Percentiles rank a stretch among this genome's conserved stretches.
Evolutionary conservation across 1,139 yeast species (phyloP).

Genomic region (Sugiyamaella sp.): DNA sequence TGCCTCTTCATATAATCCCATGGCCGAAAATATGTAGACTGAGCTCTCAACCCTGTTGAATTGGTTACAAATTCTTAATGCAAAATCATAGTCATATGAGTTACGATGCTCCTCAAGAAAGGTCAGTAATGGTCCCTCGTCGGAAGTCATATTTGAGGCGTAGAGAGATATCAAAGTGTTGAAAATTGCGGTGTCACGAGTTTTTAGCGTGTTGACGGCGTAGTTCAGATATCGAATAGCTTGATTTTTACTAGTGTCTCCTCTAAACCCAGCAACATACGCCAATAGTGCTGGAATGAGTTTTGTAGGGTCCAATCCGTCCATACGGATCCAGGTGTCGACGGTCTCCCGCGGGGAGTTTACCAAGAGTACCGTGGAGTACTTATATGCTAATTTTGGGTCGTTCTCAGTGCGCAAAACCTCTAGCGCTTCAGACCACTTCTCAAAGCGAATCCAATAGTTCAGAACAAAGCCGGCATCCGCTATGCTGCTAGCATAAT

Average conservation of each 20-base stretch:
- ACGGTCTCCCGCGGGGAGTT: constrained; percentile 73
- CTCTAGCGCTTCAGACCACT: constrained; percentile 75
- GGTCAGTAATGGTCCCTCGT: constrained; percentile 50
- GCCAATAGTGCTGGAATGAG: constrained; percentile 76
- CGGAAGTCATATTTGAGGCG: constrained; percentile 55
- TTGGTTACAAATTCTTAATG: constrained; percentile 71
- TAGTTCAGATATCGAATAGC: constrained; percentile 66
- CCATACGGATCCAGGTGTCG: constrained; percentile 73
- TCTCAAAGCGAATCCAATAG: constrained; percentile 66
- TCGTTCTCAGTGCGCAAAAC: constrained; percentile 57
- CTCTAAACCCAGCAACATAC: constrained; percentile 49
- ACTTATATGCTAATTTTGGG: constrained; percentile 59
- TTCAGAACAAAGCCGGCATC: constrained; percentile 72
- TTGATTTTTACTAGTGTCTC: constrained; percentile 50
- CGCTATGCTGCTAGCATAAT: constrained; percentile 66
- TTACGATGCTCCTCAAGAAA: constrained; percentile 50
- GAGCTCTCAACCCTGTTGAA: constrained; percentile 65
- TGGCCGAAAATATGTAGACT: constrained; percentile 65
- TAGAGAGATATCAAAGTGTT: constrained; percentile 75
- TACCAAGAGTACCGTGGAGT: constrained; percentile 66
- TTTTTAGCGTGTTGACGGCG: constrained; percentile 57
- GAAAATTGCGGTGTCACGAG: constrained; percentile 58
- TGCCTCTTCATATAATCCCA: constrained; percentile 79
- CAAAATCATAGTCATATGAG: constrained; percentile 69
- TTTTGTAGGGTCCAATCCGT: constrained; percentile 56